These are phyloP conservation scores for Trichoderma harzianum DNA, from an alignment of 2,329 filamentous ascomycete species.

Conservation along the genomic window DNA sequence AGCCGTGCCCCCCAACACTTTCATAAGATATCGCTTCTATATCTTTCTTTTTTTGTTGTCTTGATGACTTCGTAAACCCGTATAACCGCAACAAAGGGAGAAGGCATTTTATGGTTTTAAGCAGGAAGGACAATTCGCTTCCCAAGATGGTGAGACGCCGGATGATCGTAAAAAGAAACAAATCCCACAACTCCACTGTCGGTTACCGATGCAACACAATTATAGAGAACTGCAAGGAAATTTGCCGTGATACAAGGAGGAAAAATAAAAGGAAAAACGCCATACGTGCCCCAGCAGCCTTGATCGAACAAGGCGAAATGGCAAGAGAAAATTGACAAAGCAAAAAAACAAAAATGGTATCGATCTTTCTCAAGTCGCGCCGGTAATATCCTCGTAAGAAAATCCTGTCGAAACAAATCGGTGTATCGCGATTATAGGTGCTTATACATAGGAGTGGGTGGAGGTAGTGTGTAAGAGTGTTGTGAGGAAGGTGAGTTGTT, in stretches of 20 bases:
- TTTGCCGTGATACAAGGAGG: conserved; percentile 36
- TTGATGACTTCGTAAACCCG: conserved; percentile 48
- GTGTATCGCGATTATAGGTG: conserved; percentile 45
- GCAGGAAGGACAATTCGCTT: conserved; percentile 10
- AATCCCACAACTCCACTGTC: conserved; percentile 22
- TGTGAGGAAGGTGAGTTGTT: conserved; percentile 10
- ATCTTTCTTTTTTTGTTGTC: conserved; percentile 39
- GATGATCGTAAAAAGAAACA: conserved; percentile 17
- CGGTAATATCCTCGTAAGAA: conserved; percentile 33
- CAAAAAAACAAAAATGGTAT: conserved; percentile 44
- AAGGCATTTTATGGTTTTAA: conserved; percentile 30
- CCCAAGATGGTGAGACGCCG: conserved; percentile 17
- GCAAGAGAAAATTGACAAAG: conserved; percentile 31
- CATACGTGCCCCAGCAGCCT: conserved; percentile 43
- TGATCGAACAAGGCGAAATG: conserved; percentile 34
- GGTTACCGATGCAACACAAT: conserved; percentile 19
- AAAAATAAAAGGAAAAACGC: conserved; percentile 25
- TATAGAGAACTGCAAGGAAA: conserved; percentile 22
- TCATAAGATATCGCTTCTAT: conserved; percentile 42
- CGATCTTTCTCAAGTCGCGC: conserved; percentile 44
- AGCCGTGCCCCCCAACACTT: conserved; percentile 28
- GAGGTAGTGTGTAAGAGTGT: conserved; percentile 16
- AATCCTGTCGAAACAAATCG: conserved; percentile 39
- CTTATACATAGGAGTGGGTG: conserved; percentile 45
- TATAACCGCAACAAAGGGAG: conserved; percentile 27